Evolutionary conservation across 2,329 filamentous ascomycete species (phyloP), one percentile per base, ranked within the genome.

Genomic region (Pseudopithomyces maydicus): DNA sequence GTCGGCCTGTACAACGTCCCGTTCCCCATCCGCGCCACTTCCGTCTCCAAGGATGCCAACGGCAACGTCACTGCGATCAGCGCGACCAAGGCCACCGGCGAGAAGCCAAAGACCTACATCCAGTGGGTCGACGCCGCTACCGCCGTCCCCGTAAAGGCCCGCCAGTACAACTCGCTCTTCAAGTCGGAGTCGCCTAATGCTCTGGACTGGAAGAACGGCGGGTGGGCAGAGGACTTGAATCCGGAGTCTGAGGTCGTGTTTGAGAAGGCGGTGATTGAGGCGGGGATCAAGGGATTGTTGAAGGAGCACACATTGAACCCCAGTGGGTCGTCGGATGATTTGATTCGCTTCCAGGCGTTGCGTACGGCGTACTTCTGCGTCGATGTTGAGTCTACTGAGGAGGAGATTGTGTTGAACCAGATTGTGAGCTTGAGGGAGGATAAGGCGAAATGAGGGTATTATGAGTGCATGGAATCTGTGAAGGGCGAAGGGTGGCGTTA

Each of bases 351-450:
- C 83, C 94, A 98, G 81, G 94, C 88, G 2, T 88, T 97, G 83
- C 85, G 94, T 23, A 90, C 94, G 43, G 94, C 89, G 10, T 97
- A 96, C 74, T 95, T 95, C 78, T 87, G 87, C 80, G 82, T 96
- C 74, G 93, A 97, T 73, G 65, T 71, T 2, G 92, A 96, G 68
- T 90, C 87, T 0, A 77, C 72, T 0, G 75, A 74, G 39, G 90
- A 91, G n/a, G 91, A 89, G 75, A 82, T 96, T 63, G 85, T 98
- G 46, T 79, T 98, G 29, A 98, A 98, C 79, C 85, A 92, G 50
- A 97, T 98, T 69, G 93, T 98, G 20, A 91, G 90, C 46, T 77
- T 97, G 70, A 96, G 96, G 80, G 93, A 97, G 77, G 91, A 96
- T 38, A 77, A 72, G 60, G 62, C 67, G 2, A 72, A 72, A 67